Base-by-base conservation (phyloP, 495 filamentous ascomycete species). In the Glonium stellatum region DNA sequence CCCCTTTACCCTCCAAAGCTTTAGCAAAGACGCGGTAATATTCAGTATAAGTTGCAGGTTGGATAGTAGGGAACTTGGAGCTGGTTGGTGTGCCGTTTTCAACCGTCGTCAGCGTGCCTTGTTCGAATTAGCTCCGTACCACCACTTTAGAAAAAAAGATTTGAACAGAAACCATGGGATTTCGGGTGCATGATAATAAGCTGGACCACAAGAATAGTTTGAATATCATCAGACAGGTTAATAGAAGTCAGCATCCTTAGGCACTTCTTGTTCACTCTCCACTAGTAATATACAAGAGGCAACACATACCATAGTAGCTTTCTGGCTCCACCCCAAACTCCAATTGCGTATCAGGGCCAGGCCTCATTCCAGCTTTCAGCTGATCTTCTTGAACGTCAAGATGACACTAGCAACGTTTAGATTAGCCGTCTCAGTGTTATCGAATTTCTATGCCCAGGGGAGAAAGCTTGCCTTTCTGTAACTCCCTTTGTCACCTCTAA, bases 361-460 rank as follows among this genome's bases (percentile, higher is more conserved):
- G 83, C 71, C 76, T 82, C 64, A 83, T 69, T 0, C 89, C 90
- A 1, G 76, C 79, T 71, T 84, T 85, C 42, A 95, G 77, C 64
- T 92, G 87, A 44, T 87, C 85, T 72, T 96, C 90, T 73, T 96
- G 90, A 34, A 83, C 75, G 73, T 95, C 90, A 0, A 93, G 72
- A 59, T 87, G 82, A 67, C 73, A 82, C 78, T 80, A 42, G 54
- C 1, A 25, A 15, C 4, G 31, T 1, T 25, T 25, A 15, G 5
- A 22, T 51, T 51, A 51, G 22, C 31, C 51, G 25, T 25, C 27
- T 9, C 12, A 5, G 50, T 19, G 22, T 21, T 13, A 31, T 18
- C 41, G 8, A 3, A 15, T 36, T 19, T 18, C 11, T 21, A 34
- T 11, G 0, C 1, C 18, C 3, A 44, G 21, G 18, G 6, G 6